Percentiles rank a stretch among this genome's conserved stretches.
These are phyloP conservation scores for Amesomyces nigricolor DNA, from an alignment of 2,329 filamentous ascomycete genomes.

Conservation along the genomic window DNA sequence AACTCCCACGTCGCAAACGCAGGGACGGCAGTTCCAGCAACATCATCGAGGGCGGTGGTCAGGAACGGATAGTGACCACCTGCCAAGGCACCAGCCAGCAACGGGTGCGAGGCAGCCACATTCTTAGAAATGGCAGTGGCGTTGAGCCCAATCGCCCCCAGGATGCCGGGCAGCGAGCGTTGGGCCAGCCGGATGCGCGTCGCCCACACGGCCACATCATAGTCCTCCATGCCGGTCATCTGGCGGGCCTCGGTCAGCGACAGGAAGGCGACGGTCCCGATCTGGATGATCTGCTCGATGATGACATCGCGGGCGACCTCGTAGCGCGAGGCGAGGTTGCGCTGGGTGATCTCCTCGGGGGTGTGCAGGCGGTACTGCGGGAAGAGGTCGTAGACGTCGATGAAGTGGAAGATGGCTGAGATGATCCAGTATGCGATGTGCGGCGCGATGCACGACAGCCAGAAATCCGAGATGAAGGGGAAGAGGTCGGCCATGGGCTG, in stretches of 20 bases:
- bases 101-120: conserved; percentile 63
- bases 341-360: conserved; percentile 79
- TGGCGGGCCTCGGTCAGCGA: conserved; percentile 68
- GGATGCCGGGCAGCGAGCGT: conserved; percentile 64
- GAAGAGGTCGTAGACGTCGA: conserved; percentile 81
- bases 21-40: conserved; percentile 51
- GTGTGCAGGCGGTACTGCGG: conserved; percentile 92
- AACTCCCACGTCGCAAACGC: conserved; percentile 84
- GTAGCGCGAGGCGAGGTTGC: conserved; percentile 79
- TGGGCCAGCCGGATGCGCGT: conserved; percentile 74
- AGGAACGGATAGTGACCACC: conserved; percentile 78
- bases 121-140: conserved; percentile 69
- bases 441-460: conserved; percentile 69
- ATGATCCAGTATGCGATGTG: conserved; percentile 83
- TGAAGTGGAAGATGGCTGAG: conserved; percentile 78
- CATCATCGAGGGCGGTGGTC: conserved; percentile 50
- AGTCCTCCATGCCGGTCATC: conserved; percentile 69
- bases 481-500: conserved; percentile 65
- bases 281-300: conserved; percentile 86
- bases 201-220: conserved; percentile 88
- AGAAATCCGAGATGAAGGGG: conserved; percentile 73
- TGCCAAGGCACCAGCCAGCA: conserved; percentile 67
- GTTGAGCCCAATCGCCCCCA: conserved; percentile 71
- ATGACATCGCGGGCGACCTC: conserved; percentile 88
- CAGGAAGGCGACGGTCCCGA: conserved; percentile 61